Conservation (phyloP, 768 basidiomycete genomes). For the Phylloporus sp. region DNA sequence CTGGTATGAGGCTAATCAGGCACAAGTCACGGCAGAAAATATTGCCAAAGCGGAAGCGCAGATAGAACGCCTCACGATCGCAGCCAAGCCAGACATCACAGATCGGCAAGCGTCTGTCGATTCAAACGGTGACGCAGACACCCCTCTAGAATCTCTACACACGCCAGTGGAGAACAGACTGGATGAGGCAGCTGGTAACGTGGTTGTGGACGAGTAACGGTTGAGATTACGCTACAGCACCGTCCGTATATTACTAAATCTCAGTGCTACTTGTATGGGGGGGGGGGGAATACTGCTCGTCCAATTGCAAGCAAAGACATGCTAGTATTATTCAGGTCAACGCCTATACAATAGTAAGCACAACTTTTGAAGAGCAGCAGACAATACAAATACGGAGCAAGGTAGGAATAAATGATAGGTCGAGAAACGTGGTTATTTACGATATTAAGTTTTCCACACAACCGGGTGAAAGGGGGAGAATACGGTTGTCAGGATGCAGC, state of each 20-base stretch:
- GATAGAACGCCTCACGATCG: constrained; percentile 56
- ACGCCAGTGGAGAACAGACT: constrained; percentile 35
- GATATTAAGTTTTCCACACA: constrained; percentile 30
- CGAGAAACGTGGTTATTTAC: constrained; percentile 31
- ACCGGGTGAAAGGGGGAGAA: constrained; percentile 21
- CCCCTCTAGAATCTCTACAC: constrained; percentile 42
- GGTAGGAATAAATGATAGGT: constrained; percentile 35
- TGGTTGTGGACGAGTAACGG: constrained; percentile 31
- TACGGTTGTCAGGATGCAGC: constrained; percentile 34
- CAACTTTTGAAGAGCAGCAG: constrained; percentile 31
- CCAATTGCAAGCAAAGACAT: constrained; percentile 12
- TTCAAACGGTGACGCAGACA: constrained; percentile 40
- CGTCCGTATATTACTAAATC: constrained; percentile 16
- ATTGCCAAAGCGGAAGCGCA: constrained; percentile 76
- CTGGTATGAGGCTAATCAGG: constrained; percentile 94
- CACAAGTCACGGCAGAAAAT: constrained; percentile 72
- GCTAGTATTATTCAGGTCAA: constrained; percentile 30
- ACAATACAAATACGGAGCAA: constrained; percentile 37
- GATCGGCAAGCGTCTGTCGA: constrained; percentile 24
- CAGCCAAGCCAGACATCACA: constrained; percentile 37
- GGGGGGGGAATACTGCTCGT: constrained; percentile 7
- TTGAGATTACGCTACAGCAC: constrained; percentile 7
- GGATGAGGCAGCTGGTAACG: constrained; percentile 42
- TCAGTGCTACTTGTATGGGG: constrained; percentile 18
- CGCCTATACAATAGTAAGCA: constrained; percentile 35